phyloP scores from a whole-genome alignment of 495 filamentous ascomycete genomes.

The Neurospora discreta region DNA sequence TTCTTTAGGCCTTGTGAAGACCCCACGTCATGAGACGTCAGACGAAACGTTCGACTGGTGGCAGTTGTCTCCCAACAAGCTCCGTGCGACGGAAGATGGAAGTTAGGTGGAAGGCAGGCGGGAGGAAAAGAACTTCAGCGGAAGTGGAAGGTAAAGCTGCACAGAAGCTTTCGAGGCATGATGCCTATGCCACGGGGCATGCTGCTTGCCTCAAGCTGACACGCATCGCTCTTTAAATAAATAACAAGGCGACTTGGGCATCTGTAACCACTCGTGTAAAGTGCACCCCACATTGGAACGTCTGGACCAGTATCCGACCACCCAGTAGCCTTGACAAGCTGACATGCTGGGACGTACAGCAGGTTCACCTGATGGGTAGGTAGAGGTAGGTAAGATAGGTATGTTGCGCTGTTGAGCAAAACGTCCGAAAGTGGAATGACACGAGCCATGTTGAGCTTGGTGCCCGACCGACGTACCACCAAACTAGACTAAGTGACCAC shows the following conservation, averaged over 20 bases:
- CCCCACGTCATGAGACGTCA: not conserved
- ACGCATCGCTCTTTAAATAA: not conserved
- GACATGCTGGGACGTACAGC: not conserved
- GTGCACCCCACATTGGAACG: not conserved
- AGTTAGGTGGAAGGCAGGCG: not conserved
- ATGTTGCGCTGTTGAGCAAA: not conserved
- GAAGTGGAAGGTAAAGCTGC: not conserved
- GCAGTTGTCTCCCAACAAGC: not conserved
- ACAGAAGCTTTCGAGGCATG: not conserved
- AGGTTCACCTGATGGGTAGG: not conserved
- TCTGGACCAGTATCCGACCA: not conserved
- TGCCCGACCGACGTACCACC: not conserved
- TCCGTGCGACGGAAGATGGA: not conserved
- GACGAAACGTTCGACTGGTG: not conserved
- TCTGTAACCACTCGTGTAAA: not conserved
- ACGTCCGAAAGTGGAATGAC: not conserved
- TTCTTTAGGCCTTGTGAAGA: not conserved
- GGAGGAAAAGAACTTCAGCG: not conserved
- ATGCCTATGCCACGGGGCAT: not conserved
- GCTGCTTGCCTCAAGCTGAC: not conserved
- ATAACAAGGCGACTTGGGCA: not conserved
- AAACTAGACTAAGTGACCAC: not conserved
- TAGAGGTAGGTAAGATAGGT: not conserved
- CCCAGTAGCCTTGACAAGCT: not conserved
- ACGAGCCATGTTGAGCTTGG: not conserved